Percentiles rank a stretch among this genome's conserved stretches.
phyloP scores from a whole-genome alignment of 768 basidiomycete species.

The Lepiota venenata region DNA sequence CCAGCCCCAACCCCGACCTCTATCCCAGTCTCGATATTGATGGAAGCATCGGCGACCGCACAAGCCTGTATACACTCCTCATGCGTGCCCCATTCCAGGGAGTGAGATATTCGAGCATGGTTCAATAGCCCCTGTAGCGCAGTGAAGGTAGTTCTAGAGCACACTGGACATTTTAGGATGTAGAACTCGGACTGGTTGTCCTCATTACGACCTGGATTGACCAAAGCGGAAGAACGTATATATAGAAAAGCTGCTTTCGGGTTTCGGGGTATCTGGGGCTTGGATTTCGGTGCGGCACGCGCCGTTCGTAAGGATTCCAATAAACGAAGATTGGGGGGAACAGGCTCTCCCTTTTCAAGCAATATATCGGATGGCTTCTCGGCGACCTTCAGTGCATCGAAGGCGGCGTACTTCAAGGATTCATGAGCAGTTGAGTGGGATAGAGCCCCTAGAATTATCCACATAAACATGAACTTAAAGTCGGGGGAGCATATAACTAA shows the following conservation, averaged over 20 bases:
- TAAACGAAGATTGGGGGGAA: conserved; percentile 18
- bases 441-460: not conserved
- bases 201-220: not conserved
- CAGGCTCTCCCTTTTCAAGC: conserved; percentile 27
- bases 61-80: conserved; percentile 54
- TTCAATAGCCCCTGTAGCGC: conserved; percentile 53
- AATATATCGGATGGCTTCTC: conserved; percentile 39
- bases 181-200: conserved; percentile 22
- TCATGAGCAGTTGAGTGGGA: conserved; percentile 19
- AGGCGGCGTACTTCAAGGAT: conserved; percentile 36
- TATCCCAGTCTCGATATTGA: conserved; percentile 37
- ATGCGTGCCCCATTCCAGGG: conserved; percentile 50
- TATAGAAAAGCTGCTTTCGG: conserved; percentile 12
- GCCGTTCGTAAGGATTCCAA: conserved; percentile 17
- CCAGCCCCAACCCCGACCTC: conserved; percentile 41
- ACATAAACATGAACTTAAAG: not conserved
- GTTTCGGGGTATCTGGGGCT: conserved; percentile 10
- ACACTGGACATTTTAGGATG: conserved; percentile 44
- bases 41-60: conserved; percentile 35
- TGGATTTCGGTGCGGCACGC: conserved; percentile 25
- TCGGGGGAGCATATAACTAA: conserved; percentile 11
- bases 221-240: conserved; percentile 2
- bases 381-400: conserved; percentile 35
- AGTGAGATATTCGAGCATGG: conserved; percentile 48
- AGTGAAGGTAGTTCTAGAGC: conserved; percentile 41